Percentiles rank a stretch among this genome's conserved stretches.
These are phyloP conservation scores for Warburgia ugandensis DNA, from an alignment of 164 flowering plant species.

Conservation along the genomic window DNA sequence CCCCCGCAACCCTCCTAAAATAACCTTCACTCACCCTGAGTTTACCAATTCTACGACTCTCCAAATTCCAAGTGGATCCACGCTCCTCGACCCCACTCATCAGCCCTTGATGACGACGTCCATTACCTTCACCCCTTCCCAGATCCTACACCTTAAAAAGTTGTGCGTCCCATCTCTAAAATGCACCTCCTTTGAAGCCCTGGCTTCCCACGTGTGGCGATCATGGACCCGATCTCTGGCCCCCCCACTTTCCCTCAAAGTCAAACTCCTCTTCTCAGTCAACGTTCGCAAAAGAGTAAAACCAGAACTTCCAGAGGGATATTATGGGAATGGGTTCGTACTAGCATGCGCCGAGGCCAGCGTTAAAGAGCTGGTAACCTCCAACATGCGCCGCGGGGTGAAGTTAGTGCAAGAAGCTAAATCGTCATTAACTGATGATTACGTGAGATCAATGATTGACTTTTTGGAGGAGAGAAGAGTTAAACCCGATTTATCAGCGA, in stretches of 20 bases:
- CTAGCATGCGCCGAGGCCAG: slow-evolving; percentile 68
- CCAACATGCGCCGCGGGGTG: slow-evolving; percentile 42
- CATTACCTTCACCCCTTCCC: slow-evolving; percentile 48
- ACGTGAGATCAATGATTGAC: slow-evolving; percentile 52
- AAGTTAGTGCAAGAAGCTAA: slow-evolving; percentile 64
- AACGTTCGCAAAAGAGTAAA: slow-evolving; percentile 40
- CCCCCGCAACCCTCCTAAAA: slow-evolving; percentile 35
- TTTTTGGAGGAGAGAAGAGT: slow-evolving; percentile 49
- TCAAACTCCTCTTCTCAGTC: slow-evolving; percentile 82
- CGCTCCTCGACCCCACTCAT: slow-evolving; percentile 18
- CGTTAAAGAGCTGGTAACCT: slow-evolving; percentile 33
- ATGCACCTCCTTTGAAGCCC: slow-evolving; percentile 82
- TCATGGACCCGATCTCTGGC: slow-evolving; percentile 61
- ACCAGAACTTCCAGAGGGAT: slow-evolving; percentile 55
- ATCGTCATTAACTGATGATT: slow-evolving; percentile 30
- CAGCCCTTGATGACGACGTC: slow-evolving; percentile 57
- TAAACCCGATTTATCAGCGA: slow-evolving; percentile 47
- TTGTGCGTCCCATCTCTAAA: slow-evolving; percentile 54
- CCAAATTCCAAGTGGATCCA: no score
- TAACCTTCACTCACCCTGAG: slow-evolving; percentile 37
- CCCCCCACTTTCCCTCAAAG: slow-evolving; percentile 24
- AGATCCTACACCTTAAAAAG: slow-evolving; percentile 54
- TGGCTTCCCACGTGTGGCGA: slow-evolving; percentile 90
- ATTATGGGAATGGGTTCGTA: slow-evolving; percentile 84
- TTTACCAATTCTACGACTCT: slow-evolving; percentile 26